Conservation (phyloP, 2,329 filamentous ascomycete genomes). For the Epicoccum sorghinum region DNA sequence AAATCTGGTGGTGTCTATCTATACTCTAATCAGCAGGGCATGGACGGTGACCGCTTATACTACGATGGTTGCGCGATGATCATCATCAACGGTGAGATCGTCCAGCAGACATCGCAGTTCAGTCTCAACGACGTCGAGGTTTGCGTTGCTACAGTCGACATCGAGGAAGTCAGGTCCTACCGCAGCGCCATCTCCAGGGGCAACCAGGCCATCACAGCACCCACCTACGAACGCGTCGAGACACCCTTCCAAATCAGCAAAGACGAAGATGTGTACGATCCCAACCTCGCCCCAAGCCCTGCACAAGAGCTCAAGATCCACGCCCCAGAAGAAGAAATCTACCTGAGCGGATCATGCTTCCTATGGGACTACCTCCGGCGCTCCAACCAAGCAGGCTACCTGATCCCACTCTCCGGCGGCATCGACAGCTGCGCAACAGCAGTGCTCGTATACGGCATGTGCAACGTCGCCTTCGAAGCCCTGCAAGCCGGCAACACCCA, state of each 20-base stretch:
- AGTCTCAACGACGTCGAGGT: slow-evolving; percentile 61
- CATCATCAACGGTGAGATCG: slow-evolving; percentile 65
- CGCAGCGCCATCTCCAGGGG: slow-evolving; percentile 62
- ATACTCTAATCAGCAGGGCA: slow-evolving; percentile 67
- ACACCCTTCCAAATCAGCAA: slow-evolving; percentile 54
- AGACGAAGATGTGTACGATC: slow-evolving; percentile 52
- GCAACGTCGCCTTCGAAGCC: slow-evolving; percentile 61
- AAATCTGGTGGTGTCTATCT: slow-evolving; percentile 67
- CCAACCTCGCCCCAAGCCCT: slow-evolving; percentile 53
- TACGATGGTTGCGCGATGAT: slow-evolving; percentile 65
- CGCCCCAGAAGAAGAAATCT: slow-evolving; percentile 67
- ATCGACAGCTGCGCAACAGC: slow-evolving; percentile 63
- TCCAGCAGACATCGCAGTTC: slow-evolving; percentile 72
- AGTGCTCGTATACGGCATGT: slow-evolving; percentile 52
- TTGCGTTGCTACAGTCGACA: slow-evolving; percentile 61
- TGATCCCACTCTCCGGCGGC: slow-evolving; percentile 65
- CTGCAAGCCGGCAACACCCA: slow-evolving; percentile 58
- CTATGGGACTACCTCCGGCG: slow-evolving; percentile 68
- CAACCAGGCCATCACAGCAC: slow-evolving; percentile 61
- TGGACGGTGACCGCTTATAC: slow-evolving; percentile 46
- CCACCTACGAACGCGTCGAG: slow-evolving; percentile 55
- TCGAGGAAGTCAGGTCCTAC: slow-evolving; percentile 72
- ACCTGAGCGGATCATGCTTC: slow-evolving; percentile 68
- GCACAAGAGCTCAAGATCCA: slow-evolving; percentile 61
- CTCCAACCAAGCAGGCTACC: slow-evolving; percentile 59